phyloP scores from a whole-genome alignment of 257 asterid species.

The Solanum arcanum region DNA sequence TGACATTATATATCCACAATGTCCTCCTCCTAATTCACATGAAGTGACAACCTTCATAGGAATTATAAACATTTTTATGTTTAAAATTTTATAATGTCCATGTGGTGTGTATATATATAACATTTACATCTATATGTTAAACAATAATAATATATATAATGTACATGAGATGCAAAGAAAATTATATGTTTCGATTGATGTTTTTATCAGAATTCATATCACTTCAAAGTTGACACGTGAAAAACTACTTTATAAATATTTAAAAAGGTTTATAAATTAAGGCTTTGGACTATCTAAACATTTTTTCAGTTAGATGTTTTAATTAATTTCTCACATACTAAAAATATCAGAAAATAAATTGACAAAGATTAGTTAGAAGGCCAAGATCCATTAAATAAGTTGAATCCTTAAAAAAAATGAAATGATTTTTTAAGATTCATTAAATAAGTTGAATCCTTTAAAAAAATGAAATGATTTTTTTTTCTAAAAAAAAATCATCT shows the following conservation, averaged over 20 bases:
- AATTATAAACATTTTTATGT: neutral
- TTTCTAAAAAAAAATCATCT: neutral
- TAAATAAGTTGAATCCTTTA: neutral
- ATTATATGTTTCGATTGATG: neutral
- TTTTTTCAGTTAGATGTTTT: neutral
- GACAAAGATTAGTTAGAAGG: neutral
- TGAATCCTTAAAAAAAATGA: neutral
- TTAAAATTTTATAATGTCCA: neutral
- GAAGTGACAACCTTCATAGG: neutral
- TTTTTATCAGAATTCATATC: neutral
- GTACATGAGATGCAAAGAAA: neutral
- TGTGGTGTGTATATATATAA: too few species aligned
- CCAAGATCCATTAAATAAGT: neutral
- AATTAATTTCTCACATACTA: neutral
- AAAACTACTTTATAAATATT: neutral
- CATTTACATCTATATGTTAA: too few species aligned
- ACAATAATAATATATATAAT: too few species aligned
- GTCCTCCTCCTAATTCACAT: neutral
- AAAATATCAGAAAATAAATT: neutral
- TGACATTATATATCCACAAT: neutral
- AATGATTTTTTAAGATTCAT: neutral
- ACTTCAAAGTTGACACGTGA: too few species aligned
- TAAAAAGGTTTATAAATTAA: neutral
- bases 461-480: neutral
- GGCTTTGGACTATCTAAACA: neutral